These are phyloP conservation scores for Ophiostoma tasmaniense DNA, from an alignment of 2,329 filamentous ascomycete species.

Conservation along the genomic window DNA sequence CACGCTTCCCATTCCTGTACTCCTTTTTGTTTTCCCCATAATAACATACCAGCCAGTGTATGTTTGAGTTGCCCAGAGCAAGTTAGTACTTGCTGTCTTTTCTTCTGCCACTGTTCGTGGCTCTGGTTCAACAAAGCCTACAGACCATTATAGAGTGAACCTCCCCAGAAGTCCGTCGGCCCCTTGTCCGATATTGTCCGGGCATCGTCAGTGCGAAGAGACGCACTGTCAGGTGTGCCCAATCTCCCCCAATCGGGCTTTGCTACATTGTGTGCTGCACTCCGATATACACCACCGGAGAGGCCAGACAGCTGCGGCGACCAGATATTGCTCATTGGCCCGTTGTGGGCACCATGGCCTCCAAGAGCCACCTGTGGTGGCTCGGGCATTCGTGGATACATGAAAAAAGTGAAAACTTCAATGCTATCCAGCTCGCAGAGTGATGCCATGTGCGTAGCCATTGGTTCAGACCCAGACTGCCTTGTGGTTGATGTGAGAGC, in stretches of 20 bases:
- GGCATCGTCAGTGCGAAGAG: not conserved
- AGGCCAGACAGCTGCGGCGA: not conserved
- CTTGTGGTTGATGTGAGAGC: slow-evolving; percentile 80
- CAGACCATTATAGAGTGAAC: not conserved
- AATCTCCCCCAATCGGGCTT: slow-evolving; percentile 3
- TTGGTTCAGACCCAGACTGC: slow-evolving; percentile 26
- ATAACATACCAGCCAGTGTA: not conserved
- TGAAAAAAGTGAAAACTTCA: slow-evolving; percentile 7
- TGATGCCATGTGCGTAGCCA: slow-evolving; percentile 1
- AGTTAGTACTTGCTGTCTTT: not conserved
- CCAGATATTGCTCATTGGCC: not conserved
- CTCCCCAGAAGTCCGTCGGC: not conserved
- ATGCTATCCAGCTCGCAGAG: slow-evolving; percentile 10
- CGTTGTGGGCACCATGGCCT: not conserved
- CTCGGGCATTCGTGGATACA: slow-evolving; percentile 1
- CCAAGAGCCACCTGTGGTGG: not conserved
- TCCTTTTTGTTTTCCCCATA: not conserved
- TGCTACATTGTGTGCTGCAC: not conserved
- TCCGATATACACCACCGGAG: not conserved
- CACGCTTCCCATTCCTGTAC: not conserved
- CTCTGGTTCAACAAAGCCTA: not conserved
- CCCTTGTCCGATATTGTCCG: not conserved
- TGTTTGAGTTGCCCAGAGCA: not conserved
- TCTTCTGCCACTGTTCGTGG: no score
- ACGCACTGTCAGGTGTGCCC: not conserved